These are phyloP conservation scores for Rhizopogon vesiculosus DNA, from an alignment of 768 basidiomycete genomes.

Conservation along the genomic window DNA sequence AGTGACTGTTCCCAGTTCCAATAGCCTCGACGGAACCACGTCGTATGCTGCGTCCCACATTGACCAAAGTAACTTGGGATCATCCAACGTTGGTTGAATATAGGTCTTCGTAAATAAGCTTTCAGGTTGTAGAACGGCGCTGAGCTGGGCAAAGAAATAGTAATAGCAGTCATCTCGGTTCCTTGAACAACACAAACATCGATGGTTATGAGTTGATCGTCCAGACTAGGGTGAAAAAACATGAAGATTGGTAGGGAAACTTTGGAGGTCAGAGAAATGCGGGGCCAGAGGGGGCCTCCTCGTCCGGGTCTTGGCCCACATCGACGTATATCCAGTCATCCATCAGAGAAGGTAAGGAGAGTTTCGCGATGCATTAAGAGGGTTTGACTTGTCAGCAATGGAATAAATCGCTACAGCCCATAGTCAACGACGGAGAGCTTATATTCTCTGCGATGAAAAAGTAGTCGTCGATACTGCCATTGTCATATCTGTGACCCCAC, in stretches of 20 bases:
- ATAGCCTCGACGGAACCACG: constrained; percentile 53
- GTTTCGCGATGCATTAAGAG: constrained; percentile 26
- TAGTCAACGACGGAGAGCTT: constrained; percentile 41
- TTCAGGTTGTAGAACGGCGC: constrained; percentile 25
- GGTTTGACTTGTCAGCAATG: constrained; percentile 26
- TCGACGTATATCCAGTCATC: constrained; percentile 27
- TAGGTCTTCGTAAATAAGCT: not conserved
- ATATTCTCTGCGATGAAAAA: constrained; percentile 42
- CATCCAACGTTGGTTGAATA: not conserved
- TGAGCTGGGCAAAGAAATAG: constrained; percentile 45
- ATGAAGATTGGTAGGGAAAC: not conserved
- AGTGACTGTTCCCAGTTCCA: constrained; percentile 34
- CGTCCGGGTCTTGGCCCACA: no score
- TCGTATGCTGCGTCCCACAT: constrained; percentile 44
- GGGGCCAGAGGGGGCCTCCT: not conserved
- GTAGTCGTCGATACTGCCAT: constrained; percentile 48
- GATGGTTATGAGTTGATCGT: constrained; percentile 30
- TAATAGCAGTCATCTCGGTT: constrained; percentile 16
- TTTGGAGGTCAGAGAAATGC: not conserved
- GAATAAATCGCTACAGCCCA: constrained; percentile 46
- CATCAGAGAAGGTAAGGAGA: constrained; percentile 37
- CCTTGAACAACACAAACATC: no score
- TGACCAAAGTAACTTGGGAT: constrained; percentile 29
- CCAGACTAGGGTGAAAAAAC: constrained; percentile 35
- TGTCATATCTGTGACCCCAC: no score